These are phyloP conservation scores for Ascochyta lentis DNA, from an alignment of 2,329 filamentous ascomycete species.

Conservation along the genomic window DNA sequence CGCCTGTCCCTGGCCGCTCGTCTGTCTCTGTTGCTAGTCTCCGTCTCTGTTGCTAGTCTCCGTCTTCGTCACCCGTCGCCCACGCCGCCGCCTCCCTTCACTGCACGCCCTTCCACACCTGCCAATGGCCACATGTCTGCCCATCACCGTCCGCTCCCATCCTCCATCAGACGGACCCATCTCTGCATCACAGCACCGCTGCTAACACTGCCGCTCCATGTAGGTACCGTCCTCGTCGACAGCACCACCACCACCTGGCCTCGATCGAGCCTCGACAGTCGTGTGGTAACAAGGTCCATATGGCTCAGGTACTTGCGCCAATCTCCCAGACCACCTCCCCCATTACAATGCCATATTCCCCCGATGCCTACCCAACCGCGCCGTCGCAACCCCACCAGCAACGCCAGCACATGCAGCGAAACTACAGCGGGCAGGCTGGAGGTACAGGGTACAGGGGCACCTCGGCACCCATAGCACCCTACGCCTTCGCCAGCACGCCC, in stretches of 20 bases:
- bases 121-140: constrained; percentile 9
- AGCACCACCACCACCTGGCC: constrained; percentile 20
- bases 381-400: constrained; percentile 47
- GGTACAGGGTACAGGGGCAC: constrained; percentile 52
- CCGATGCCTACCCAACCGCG: constrained; percentile 55
- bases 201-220: constrained; percentile 24
- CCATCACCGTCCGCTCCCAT: constrained; percentile 17
- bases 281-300: constrained; percentile 38
- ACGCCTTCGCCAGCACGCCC: constrained; percentile 60
- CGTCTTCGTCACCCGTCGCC: constrained; percentile 8
- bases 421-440: constrained; percentile 52
- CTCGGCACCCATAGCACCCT: constrained; percentile 56
- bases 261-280: constrained; percentile 28
- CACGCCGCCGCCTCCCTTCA: constrained; percentile 17
- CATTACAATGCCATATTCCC: constrained; percentile 60
- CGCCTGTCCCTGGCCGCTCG: not conserved
- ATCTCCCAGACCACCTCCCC: constrained; percentile 55
- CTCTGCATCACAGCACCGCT: not conserved
- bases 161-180: not conserved
- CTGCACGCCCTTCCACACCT: constrained; percentile 1
- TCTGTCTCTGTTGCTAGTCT: too few species aligned
- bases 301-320: constrained; percentile 57
- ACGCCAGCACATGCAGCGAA: constrained; percentile 43
- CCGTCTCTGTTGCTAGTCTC: not conserved
- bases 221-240: constrained; percentile 22